These are phyloP conservation scores for Anthracocystis setariae DNA, from an alignment of 1,284 basidiomycete genomes.

Conservation along the genomic window DNA sequence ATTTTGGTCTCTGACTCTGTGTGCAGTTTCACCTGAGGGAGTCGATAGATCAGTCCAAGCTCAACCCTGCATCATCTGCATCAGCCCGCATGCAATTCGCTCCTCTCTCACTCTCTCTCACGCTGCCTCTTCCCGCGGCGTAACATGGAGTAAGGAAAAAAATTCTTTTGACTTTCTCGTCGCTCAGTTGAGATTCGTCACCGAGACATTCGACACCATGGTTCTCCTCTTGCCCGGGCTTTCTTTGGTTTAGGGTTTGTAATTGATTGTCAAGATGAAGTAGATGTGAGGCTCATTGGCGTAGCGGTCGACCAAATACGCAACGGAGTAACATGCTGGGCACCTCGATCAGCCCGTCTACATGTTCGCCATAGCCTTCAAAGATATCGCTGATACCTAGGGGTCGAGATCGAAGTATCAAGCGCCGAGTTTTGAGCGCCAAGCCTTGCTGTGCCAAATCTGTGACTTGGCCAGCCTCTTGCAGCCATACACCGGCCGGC, in stretches of 20 bases:
- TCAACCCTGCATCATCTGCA: slow-evolving; percentile 23
- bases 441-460: background rate
- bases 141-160: no score
- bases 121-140: no score
- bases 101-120: background rate
- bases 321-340: slow-evolving; percentile 39
- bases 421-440: slow-evolving; percentile 10
- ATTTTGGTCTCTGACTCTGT: no score
- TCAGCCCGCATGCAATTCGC: background rate
- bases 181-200: no score
- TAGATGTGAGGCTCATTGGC: background rate
- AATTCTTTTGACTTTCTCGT: no score
- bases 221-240: no score
- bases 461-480: slow-evolving; percentile 1
- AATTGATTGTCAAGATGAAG: background rate
- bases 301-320: slow-evolving; percentile 30
- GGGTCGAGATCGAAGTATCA: slow-evolving; percentile 31
- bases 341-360: slow-evolving; percentile 34
- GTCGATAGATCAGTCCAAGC: background rate
- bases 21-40: slow-evolving; percentile 3
- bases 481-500: slow-evolving; percentile 69
- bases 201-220: no score
- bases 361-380: slow-evolving; percentile 45
- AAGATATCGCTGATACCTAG: slow-evolving; percentile 41
- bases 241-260: no score